Base-by-base conservation (phyloP, 257 asterid species). In the Ehretia macrophylla region DNA sequence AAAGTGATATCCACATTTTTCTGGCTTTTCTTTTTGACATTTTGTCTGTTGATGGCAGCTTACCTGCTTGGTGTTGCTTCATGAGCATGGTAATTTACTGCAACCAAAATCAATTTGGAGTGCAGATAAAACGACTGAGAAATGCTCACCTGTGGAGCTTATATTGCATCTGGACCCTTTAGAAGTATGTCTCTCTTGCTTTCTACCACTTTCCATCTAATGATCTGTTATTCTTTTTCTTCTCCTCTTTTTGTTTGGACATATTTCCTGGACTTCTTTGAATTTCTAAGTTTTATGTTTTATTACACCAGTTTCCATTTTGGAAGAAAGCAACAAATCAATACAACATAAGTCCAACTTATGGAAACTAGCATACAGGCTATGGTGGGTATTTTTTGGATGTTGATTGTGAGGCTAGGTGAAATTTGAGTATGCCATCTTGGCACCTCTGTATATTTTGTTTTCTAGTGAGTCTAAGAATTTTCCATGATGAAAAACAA, bases 91-190 rank as follows among this genome's bases (percentile, higher is more conserved):
- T 19, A 38, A 72, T 70, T 75, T 92, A 72, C 76, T 92, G 54
- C 68, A 84, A 48, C 74, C 93, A 20, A 84, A 77, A 73, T 88
- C 99, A 69, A 86, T 88, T 67, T 92, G 99, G 99, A 86, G 84
- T 53, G 83, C 96, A 0, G 91, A 86, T 64, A 78, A 74, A 68
- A 64, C 82, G 64, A 63, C 62, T 45, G 96, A 83, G 70, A 86
- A 80, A 62, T 57, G 73, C 62, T 79, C 97, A 37, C 95, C 78
- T 58, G 83, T 81, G 78, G 96, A 92, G 83, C 76, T 57, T 68
- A 88, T 92, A 78, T 73, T 92, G 57, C 97, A 80, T 64, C 68
- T 86, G 73, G 94, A 86, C 59, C 94, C 97, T 67, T 53, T 89
- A 44, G 96, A 92, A 60, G 99, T 88, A 86, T 77, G 87, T 59